Conservation (phyloP, 73 alveolate species). For the Tetrahymena borealis region DNA sequence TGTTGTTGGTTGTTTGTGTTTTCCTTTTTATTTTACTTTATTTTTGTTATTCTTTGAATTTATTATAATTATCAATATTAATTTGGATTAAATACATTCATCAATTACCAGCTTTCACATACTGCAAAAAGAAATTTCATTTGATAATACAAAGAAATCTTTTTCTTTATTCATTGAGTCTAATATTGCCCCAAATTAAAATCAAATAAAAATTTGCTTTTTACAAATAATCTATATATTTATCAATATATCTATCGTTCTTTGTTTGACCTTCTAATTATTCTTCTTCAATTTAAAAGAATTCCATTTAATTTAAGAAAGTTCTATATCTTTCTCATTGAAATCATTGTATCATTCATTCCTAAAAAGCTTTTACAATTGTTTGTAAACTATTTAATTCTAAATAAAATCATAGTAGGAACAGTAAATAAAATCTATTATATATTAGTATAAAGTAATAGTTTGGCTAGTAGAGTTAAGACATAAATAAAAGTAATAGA, state of each 20-base stretch:
- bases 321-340: not conserved
- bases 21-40: not conserved
- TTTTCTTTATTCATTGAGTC: not conserved
- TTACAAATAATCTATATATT: not conserved
- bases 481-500: no score
- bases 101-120: not conserved
- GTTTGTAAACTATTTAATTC: not conserved
- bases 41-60: not conserved
- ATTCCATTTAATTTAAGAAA: not conserved
- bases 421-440: no score
- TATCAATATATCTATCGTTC: not conserved
- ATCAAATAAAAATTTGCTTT: not conserved
- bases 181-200: conserved; percentile 1
- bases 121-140: not conserved
- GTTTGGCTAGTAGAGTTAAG: no score
- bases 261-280: not conserved
- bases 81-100: not conserved
- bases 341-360: not conserved
- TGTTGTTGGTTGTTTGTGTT: not conserved
- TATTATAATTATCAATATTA: not conserved
- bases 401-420: no score
- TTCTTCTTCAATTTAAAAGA: not conserved
- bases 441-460: no score
- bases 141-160: not conserved
- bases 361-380: not conserved